Evolutionary conservation across 805 yeast species (phyloP).

Genomic region (Candida mattraensis): DNA sequence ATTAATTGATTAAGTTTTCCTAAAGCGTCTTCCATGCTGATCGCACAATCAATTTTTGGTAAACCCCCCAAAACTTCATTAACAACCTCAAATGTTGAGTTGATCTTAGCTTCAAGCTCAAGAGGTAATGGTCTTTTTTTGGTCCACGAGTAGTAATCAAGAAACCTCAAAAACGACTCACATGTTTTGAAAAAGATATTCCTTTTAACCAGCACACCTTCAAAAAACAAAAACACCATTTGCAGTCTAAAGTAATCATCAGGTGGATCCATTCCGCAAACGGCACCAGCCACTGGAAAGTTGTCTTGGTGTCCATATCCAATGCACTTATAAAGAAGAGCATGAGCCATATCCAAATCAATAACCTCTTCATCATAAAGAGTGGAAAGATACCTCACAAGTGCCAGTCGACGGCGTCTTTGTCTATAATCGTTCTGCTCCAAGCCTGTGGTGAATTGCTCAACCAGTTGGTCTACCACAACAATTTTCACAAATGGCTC

Average conservation of each 20-base stretch:
- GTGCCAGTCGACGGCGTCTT: conserved; percentile 62
- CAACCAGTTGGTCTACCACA: conserved; percentile 68
- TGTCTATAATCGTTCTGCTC: conserved; percentile 60
- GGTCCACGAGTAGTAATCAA: conserved; percentile 69
- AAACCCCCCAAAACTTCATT: no score
- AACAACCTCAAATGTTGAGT: conserved; percentile 43
- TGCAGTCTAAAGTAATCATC: conserved; percentile 73
- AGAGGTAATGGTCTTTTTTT: conserved; percentile 64
- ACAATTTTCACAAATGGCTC: conserved; percentile 45
- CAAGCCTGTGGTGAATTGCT: conserved; percentile 61
- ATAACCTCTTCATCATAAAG: conserved; percentile 51
- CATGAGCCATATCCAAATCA: conserved; percentile 45
- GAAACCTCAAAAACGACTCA: conserved; percentile 49
- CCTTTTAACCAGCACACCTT: conserved; percentile 22
- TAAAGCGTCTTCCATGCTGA: no score
- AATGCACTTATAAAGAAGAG: conserved; percentile 54
- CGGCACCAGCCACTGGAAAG: conserved; percentile 47
- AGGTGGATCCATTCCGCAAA: conserved; percentile 54
- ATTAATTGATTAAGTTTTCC: no score
- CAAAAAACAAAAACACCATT: conserved; percentile 46
- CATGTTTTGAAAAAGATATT: conserved; percentile 22
- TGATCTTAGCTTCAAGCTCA: conserved; percentile 56
- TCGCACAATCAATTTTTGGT: no score
- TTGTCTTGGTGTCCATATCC: conserved; percentile 65
- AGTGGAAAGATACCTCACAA: conserved; percentile 59